These are phyloP conservation scores for Cyberlindnera maritima DNA, from an alignment of 805 yeast species.

Conservation along the genomic window DNA sequence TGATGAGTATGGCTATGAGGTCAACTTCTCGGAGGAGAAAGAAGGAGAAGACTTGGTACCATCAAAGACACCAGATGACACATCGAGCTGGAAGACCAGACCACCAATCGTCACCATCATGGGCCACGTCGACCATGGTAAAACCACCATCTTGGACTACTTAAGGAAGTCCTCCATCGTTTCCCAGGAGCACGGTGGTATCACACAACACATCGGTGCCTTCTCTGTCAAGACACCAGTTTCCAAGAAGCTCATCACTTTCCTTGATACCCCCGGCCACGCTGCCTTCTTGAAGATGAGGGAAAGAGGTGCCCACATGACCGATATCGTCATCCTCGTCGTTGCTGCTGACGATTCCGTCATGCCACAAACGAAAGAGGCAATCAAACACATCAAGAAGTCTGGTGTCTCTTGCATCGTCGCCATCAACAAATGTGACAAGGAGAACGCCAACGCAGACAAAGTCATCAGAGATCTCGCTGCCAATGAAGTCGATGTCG, in stretches of 20 bases:
- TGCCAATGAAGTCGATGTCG: constrained; percentile 75
- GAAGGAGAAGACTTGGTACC: constrained; percentile 51
- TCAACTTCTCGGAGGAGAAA: constrained; percentile 28
- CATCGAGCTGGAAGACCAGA: constrained; percentile 50
- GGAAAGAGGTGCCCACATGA: constrained; percentile 91
- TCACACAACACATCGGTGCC: constrained; percentile 98
- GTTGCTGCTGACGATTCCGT: constrained; percentile 98
- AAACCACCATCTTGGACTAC: constrained; percentile 88
- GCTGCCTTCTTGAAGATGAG: constrained; percentile 96
- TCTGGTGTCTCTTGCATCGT: constrained; percentile 83
- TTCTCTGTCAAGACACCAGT: constrained; percentile 80
- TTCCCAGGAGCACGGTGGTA: constrained; percentile 88
- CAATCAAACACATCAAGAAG: constrained; percentile 85
- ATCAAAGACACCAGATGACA: constrained; percentile 38
- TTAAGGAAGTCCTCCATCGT: constrained; percentile 84
- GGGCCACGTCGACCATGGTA: constrained; percentile 99
- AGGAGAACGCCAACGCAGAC: constrained; percentile 69
- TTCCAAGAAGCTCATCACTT: constrained; percentile 75
- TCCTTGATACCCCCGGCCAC: constrained; percentile 97
- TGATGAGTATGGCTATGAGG: constrained; percentile 81
- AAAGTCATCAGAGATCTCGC: constrained; percentile 78
- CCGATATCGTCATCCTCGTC: constrained; percentile 88
- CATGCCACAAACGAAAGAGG: constrained; percentile 96
- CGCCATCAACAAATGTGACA: constrained; percentile 91
- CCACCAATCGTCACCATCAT: constrained; percentile 96